These are phyloP conservation scores for Camelina neglecta DNA, from an alignment of 345 rosid genomes.

Conservation along the genomic window DNA sequence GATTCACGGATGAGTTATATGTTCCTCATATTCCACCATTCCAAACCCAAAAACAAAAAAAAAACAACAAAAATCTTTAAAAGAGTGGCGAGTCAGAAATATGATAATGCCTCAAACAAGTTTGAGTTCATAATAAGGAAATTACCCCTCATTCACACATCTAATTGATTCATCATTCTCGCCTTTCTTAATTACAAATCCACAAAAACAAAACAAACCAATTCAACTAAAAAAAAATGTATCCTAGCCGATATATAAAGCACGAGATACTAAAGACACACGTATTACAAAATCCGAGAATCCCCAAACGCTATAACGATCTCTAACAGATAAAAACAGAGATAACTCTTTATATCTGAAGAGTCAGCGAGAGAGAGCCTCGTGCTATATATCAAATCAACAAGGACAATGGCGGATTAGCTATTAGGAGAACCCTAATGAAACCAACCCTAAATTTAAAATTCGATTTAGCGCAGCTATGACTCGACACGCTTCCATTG, in stretches of 20 bases:
- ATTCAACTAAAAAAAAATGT: not conserved
- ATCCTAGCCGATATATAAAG: constrained; percentile 17
- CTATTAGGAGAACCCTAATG: constrained; percentile 40
- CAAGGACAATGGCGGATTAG: not conserved
- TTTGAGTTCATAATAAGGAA: constrained; percentile 12
- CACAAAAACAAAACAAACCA: not conserved
- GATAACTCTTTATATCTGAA: not conserved
- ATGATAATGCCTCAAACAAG: constrained; percentile 39
- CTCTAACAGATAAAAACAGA: constrained; percentile 4
- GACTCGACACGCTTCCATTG: constrained; percentile 54
- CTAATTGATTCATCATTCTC: constrained; percentile 35
- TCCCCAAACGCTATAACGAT: not conserved
- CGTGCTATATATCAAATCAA: constrained; percentile 16
- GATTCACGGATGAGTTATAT: constrained; percentile 24
- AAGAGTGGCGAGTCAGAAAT: constrained; percentile 22
- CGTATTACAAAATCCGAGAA: constrained; percentile 32
- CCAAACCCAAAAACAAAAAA: not conserved
- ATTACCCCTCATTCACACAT: constrained; percentile 28
- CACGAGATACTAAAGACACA: not conserved
- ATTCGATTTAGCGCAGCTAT: constrained; percentile 42
- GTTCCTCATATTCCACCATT: constrained; percentile 39
- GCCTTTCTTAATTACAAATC: not conserved
- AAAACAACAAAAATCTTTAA: too few species aligned
- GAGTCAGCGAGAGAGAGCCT: not conserved
- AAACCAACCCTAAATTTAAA: constrained; percentile 9